phyloP scores from a whole-genome alignment of 1,139 yeast genomes.

The Blastobotrys ciferrii region DNA sequence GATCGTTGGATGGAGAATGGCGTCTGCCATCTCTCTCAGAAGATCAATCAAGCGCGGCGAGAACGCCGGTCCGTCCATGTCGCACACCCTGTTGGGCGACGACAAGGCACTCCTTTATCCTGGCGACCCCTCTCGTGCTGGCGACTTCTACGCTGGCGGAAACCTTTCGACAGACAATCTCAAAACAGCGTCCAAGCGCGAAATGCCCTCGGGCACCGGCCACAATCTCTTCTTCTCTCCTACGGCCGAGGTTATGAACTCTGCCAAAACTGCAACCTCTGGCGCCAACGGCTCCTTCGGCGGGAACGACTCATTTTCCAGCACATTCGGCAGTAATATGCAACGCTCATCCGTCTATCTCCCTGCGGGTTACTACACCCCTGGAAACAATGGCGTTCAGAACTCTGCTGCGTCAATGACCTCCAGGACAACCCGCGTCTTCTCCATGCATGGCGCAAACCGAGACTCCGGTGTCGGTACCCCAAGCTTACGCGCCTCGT shows the following conservation, averaged over 20 bases:
- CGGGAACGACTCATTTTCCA: constrained; percentile 10
- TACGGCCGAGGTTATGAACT: constrained; percentile 67
- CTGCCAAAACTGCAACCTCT: constrained; percentile 23
- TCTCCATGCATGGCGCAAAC: constrained; percentile 25
- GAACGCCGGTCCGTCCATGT: constrained; percentile 16
- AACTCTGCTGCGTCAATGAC: constrained; percentile 27
- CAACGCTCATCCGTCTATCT: constrained; percentile 34
- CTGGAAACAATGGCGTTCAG: constrained; percentile 19
- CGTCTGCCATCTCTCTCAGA: constrained; percentile 25
- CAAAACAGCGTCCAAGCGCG: neutral
- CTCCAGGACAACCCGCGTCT: constrained; percentile 24
- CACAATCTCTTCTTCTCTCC: constrained; percentile 65
- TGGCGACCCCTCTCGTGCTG: constrained; percentile 20
- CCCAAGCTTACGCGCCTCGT: constrained; percentile 15
- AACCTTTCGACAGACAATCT: constrained; percentile 12
- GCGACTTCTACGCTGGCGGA: constrained; percentile 14
- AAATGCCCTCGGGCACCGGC: constrained; percentile 11
- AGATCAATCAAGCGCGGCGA: constrained; percentile 26
- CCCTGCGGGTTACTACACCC: constrained; percentile 40
- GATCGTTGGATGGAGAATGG: constrained; percentile 40
- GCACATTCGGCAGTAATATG: no score
- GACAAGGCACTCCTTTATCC: constrained; percentile 22
- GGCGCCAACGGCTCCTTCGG: constrained; percentile 20
- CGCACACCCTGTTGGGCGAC: constrained; percentile 16
- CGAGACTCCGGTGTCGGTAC: constrained; percentile 15